Percentiles rank a stretch among this genome's conserved stretches.
phyloP scores from a whole-genome alignment of 805 yeast genomes.

The Hanseniaspora nectarophila region DNA sequence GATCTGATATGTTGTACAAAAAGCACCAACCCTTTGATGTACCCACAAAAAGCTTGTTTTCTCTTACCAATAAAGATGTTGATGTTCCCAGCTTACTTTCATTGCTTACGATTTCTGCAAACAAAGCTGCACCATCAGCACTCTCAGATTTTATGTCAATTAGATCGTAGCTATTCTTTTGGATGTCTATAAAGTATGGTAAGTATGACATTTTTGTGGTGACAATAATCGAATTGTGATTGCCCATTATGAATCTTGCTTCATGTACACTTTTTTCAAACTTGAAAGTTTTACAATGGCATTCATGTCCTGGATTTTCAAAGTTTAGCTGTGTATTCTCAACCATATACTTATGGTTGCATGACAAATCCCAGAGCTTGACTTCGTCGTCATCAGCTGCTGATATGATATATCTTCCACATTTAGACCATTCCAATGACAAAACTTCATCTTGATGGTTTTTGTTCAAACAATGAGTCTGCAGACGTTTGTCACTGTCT shows the following conservation, averaged over 20 bases:
- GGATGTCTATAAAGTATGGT: constrained; percentile 23
- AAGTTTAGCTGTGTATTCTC: background rate
- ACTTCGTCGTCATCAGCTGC: constrained; percentile 75
- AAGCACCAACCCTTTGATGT: constrained; percentile 71
- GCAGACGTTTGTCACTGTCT: background rate
- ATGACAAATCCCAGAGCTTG: constrained; percentile 63
- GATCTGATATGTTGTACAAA: constrained; percentile 28
- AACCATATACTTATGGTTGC: constrained; percentile 18
- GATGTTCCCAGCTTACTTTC: constrained; percentile 17
- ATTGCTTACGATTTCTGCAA: constrained; percentile 6
- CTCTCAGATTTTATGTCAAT: background rate
- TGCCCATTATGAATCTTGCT: constrained; percentile 40
- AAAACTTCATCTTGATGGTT: constrained; percentile 60
- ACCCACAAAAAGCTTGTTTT: constrained; percentile 49
- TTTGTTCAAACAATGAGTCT: background rate
- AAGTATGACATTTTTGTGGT: constrained; percentile 56
- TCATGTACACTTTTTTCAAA: constrained; percentile 70
- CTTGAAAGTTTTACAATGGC: constrained; percentile 33
- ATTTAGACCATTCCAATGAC: constrained; percentile 59
- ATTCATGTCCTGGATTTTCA: constrained; percentile 15
- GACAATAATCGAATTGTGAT: constrained; percentile 39
- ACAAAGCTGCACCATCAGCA: constrained; percentile 15
- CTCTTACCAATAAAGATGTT: background rate
- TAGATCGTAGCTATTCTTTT: background rate
- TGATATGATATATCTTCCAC: constrained; percentile 58